A percentile compares a stretch with the other conserved stretches of the same genome.
These are phyloP conservation scores for Chimonanthus praecox DNA, from an alignment of 164 flowering plant genomes.

Conservation along the genomic window DNA sequence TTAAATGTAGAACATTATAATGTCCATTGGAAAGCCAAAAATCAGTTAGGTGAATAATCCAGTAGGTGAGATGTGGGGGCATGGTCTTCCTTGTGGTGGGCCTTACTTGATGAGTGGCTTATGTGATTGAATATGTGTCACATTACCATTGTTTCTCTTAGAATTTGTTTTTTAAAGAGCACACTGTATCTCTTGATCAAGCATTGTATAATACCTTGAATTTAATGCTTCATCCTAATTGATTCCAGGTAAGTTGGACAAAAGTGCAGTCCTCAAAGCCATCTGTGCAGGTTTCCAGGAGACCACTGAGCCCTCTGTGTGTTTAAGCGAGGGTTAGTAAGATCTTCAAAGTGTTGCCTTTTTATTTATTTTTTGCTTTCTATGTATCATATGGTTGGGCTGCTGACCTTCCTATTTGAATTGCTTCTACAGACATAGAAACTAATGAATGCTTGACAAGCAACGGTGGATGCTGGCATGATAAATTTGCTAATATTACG, in stretches of 20 bases:
- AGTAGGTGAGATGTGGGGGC: too few relatives aligned
- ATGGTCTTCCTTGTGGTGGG: too few relatives aligned
- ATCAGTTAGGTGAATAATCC: too few relatives aligned
- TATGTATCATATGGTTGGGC: neutral
- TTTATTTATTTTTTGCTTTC: neutral
- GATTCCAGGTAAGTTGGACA: slow-evolving; percentile 78
- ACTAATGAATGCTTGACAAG: slow-evolving; percentile 87
- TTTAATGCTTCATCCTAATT: neutral
- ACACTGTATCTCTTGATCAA: neutral
- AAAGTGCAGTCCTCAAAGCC: slow-evolving; percentile 88
- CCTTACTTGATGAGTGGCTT: too few relatives aligned
- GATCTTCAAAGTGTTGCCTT: neutral
- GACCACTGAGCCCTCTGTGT: slow-evolving; percentile 86
- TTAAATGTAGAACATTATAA: neutral
- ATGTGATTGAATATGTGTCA: neutral
- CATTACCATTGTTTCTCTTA: neutral
- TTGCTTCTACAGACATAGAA: slow-evolving; percentile 52
- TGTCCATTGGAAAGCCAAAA: neutral
- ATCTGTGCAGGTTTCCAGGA: slow-evolving; percentile 92
- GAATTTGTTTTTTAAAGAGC: too few relatives aligned
- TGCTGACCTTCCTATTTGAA: neutral
- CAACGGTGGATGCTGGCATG: slow-evolving; percentile 95
- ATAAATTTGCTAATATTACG: slow-evolving; percentile 60
- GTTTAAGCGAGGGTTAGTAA: slow-evolving; percentile 64
- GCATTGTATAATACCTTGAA: neutral